A percentile compares a stretch with the other conserved stretches of the same genome.
Evolutionary conservation across 495 filamentous ascomycete species (phyloP).

Genomic region (Aspergillus haitiensis): DNA sequence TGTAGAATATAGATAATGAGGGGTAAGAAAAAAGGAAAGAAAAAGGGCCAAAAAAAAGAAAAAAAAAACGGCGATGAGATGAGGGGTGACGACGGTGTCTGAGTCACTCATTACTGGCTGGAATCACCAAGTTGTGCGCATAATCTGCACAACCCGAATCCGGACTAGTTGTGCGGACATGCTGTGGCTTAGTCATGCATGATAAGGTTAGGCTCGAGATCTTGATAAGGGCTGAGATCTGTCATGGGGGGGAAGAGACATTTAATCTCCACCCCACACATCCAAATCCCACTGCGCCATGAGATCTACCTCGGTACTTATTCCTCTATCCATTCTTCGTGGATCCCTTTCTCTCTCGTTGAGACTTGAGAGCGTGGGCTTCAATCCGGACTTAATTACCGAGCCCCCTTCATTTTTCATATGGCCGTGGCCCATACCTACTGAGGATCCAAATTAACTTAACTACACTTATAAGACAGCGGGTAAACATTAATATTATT

Average conservation of each 20-base stretch:
- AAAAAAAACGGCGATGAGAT: background rate
- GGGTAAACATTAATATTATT: too few species aligned
- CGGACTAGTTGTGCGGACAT: background rate
- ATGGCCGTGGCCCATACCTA: too few species aligned
- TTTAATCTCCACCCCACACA: conserved; percentile 5
- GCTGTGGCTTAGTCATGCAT: conserved; percentile 5
- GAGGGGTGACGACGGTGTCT: background rate
- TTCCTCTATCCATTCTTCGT: too few species aligned
- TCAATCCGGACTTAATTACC: too few species aligned
- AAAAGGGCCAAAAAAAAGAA: background rate
- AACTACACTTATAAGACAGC: too few species aligned
- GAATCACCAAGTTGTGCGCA: background rate
- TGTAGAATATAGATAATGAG: too few species aligned
- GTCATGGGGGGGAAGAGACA: background rate
- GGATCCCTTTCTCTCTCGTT: too few species aligned
- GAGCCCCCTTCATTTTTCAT: too few species aligned
- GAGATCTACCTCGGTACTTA: too few species aligned
- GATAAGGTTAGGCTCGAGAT: background rate
- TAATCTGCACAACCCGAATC: background rate
- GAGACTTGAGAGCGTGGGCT: too few species aligned
- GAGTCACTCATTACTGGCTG: background rate
- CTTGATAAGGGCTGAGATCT: conserved; percentile 1
- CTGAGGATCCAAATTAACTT: too few species aligned
- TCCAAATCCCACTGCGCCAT: too few species aligned
- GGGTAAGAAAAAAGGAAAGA: background rate